Evolutionary conservation across 176 grass and related monocot species (phyloP).

Genomic region (Rhynchospora breviuscula): DNA sequence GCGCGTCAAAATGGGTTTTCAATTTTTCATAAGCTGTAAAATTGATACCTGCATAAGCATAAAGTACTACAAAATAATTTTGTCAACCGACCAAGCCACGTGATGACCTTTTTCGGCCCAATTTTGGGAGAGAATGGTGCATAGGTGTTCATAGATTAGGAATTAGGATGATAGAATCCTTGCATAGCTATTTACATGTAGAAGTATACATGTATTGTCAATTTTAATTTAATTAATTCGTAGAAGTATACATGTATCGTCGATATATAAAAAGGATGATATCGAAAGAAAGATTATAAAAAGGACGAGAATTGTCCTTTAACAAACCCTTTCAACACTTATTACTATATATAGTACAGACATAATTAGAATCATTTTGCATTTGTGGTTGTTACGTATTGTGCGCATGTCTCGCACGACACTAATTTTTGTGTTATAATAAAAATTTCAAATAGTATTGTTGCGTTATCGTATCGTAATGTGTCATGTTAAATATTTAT

Average conservation of each 20-base stretch:
- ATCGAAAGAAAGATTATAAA: too few relatives aligned
- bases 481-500: too few relatives aligned
- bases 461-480: too few relatives aligned
- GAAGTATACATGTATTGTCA: neutral
- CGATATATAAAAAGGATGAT: too few relatives aligned
- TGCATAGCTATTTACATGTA: neutral
- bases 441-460: too few relatives aligned
- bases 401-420: too few relatives aligned
- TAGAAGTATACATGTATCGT: neutral
- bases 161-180: neutral
- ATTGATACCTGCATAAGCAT: neutral
- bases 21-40: neutral
- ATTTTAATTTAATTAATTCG: neutral
- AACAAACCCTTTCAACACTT: neutral
- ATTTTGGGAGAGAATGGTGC: neutral
- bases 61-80: neutral
- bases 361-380: too few relatives aligned
- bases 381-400: too few relatives aligned
- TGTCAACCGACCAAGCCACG: neutral
- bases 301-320: neutral
- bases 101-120: neutral
- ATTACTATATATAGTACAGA: too few relatives aligned
- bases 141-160: neutral
- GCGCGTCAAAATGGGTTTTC: neutral
- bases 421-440: too few relatives aligned